These are phyloP conservation scores for Hygrocybe coccinea DNA, from an alignment of 768 basidiomycete species.

Conservation along the genomic window DNA sequence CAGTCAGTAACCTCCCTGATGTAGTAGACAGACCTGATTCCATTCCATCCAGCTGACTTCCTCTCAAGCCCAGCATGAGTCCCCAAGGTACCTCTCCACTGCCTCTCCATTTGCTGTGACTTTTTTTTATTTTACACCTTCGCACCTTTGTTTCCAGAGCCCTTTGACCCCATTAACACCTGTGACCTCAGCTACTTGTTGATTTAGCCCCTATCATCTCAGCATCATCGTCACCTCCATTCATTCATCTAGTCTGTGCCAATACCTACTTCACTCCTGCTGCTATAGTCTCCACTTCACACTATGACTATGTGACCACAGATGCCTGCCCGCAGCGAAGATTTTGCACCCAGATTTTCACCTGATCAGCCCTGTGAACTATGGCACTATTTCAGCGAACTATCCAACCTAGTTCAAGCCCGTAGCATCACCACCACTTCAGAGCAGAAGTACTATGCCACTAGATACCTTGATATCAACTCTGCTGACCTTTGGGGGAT, in stretches of 20 bases:
- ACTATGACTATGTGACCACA: background rate
- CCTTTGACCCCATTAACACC: background rate
- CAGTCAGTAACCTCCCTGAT: too few relatives aligned
- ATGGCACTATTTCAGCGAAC: constrained; percentile 13
- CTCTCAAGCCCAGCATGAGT: too few relatives aligned
- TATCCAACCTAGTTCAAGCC: constrained; percentile 10
- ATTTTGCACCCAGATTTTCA: constrained; percentile 17
- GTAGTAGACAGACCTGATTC: too few relatives aligned
- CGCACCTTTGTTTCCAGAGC: background rate
- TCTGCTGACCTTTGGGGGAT: constrained; percentile 19
- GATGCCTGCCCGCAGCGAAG: constrained; percentile 20
- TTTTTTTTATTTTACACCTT: background rate
- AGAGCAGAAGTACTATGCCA: constrained; percentile 17
- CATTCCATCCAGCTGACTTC: too few relatives aligned
- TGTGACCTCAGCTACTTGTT: too few relatives aligned
- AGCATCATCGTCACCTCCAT: background rate
- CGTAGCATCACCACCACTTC: constrained; percentile 5
- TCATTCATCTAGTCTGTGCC: background rate
- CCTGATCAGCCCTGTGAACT: constrained; percentile 14
- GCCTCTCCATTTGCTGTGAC: background rate
- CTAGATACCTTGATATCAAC: constrained; percentile 10
- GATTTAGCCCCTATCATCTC: too few relatives aligned
- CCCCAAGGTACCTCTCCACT: too few relatives aligned
- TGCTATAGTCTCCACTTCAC: background rate
- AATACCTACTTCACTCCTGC: background rate